Evolutionary conservation across 768 basidiomycete genomes (phyloP), one percentile per base, ranked within the genome.

Genomic region (Coprinopsis marcescibilis): DNA sequence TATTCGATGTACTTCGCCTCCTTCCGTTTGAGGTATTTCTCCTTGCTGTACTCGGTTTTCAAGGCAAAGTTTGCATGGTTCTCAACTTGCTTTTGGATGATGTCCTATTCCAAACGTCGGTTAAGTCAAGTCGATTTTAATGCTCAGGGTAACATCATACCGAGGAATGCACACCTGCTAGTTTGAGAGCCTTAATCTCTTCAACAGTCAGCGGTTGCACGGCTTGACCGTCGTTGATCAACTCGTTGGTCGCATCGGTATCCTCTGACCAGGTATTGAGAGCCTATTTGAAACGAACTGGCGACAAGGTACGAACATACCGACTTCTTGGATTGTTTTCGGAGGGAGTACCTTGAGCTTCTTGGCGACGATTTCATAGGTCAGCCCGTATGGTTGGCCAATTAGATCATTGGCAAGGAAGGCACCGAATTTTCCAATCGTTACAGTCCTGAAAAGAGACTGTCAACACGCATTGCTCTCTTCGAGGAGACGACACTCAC

Each of bases 11-110:
- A 95, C 94, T 98, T 99, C 47, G 89, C 92, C 67, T 94, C 90
- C 64, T 99, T 99, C 30, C 91, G 76, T 63, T 94, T 95, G 63
- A 80, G 86, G 66, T 97, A 99, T 62, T 99, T 99, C 59, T 98
- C 94, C 65, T 99, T 98, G 66, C 89, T 93, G 65, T 94, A 98
- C 64, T 95, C 96, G 1, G 94, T 98, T 66, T 98, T 98, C 40
- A 98, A 70, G 10, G 83, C 81, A 62, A 88, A 99, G 56, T 89
- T 88, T 24, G 88, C 84, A 57, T 98, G 95, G 57, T 84, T 80
- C 56, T 90, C 91, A 38, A 97, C 95, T 64, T 98, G 95, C 62
- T 75, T 83, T 59, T 88, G 83, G 60, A 98, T 95, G 43, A 99
- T 97, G 57, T 97, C 94, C 85, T 96, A 68, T 3, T 14, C n/a